Evolutionary conservation across 2,329 filamentous ascomycete genomes (phyloP), one percentile per base, ranked within the genome.

Genomic region (Aspergillus flavus): DNA sequence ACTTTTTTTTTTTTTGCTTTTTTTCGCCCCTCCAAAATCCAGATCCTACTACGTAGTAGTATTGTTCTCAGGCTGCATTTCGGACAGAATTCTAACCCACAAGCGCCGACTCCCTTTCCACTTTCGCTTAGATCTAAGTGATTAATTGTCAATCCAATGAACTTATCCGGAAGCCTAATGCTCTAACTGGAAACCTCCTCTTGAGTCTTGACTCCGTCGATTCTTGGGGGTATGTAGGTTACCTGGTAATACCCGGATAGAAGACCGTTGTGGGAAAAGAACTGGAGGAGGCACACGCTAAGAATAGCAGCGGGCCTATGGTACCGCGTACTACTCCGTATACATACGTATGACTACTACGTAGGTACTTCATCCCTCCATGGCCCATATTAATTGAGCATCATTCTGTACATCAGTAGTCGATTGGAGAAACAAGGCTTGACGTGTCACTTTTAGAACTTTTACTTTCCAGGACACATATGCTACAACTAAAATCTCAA

Each of bases 221-320:
- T 32, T n/a, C 48, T 52, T 28, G 21, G 19, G 21, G 14, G 26
- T 21, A 28, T 21, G 32, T 36, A 50, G 34, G 11, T 52, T 52
- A 52, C 19, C 14, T n/a, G 26, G 19, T 19, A 52, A 52, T 19
- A 52, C 48, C 11, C 16, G n/a, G 28, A 32, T 21, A n/a, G 46
- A 52, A 52, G 21, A 23, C 46, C 28, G 28, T 32, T 32, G 28
- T 52, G 28, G 28, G 48, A 32, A 52, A 41, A n/a, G 45, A 59
- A 59, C 57, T 28, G 45, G 57, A 58, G 43, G 30, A 58, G 45
- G 45, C 21, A 45, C 28, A 52, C 45, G 21, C 57, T 59, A 59
- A 59, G 57, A 59, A 59, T 59, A 59, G 32, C 11, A 52, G 32
- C 12, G 46, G 32, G 30, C 30, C 57, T 48, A 32, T 58, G 57